phyloP scores from a whole-genome alignment of 164 flowering plant species.

The Piper betle region DNA sequence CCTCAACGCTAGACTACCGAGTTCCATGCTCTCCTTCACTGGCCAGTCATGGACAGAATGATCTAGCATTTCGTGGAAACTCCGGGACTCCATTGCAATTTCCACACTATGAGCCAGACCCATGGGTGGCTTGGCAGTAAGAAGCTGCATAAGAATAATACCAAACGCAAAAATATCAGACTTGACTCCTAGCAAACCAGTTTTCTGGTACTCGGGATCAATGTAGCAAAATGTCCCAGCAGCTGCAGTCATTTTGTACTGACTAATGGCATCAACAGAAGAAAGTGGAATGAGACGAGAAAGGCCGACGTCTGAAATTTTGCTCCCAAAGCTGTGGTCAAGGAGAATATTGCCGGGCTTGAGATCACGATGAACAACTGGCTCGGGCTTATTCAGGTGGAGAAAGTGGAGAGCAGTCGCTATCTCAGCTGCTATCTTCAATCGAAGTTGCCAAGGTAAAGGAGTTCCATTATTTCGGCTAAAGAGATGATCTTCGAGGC shows the following conservation, averaged over 20 bases:
- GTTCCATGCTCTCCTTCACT: constrained; percentile 21
- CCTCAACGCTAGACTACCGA: constrained; percentile 29
- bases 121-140: constrained; percentile 39
- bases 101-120: constrained; percentile 32
- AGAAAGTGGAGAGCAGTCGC: constrained; percentile 46
- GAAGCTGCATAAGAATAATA: constrained; percentile 34
- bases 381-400: constrained; percentile 54
- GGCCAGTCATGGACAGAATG: constrained; percentile 44
- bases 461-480: constrained; percentile 18
- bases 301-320: constrained; percentile 45
- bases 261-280: constrained; percentile 30
- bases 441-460: constrained; percentile 40
- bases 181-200: constrained; percentile 46
- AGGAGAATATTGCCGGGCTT: constrained; percentile 50
- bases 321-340: constrained; percentile 37
- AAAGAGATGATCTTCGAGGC: constrained; percentile 44
- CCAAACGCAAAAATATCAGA: constrained; percentile 52
- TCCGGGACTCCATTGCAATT: constrained; percentile 24
- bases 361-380: constrained; percentile 51
- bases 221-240: constrained; percentile 62
- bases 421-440: constrained; percentile 43
- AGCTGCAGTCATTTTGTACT: constrained; percentile 31
- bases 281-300: constrained; percentile 43
- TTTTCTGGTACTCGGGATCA: constrained; percentile 54
- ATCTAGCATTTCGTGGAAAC: constrained; percentile 30